A percentile compares a stretch with the other conserved stretches of the same genome.
These are phyloP conservation scores for Helicocarpus griseus DNA, from an alignment of 2,329 filamentous ascomycete species.

Conservation along the genomic window DNA sequence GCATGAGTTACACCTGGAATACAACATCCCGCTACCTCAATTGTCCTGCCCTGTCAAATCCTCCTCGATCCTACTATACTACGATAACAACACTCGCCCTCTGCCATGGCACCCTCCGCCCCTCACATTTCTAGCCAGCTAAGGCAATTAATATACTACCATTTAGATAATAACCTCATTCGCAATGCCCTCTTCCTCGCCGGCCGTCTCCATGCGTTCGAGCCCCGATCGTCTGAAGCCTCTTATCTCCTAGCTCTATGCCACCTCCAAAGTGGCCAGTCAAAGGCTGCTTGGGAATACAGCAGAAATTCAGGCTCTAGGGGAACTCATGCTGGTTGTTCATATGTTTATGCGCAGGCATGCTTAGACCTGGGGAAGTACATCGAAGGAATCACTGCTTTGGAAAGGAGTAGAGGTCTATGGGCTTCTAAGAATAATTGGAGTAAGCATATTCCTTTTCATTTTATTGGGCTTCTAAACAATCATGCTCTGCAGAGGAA, in stretches of 20 bases:
- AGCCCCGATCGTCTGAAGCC: slow-evolving; percentile 70
- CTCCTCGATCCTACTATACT: neutral
- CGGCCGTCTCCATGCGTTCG: slow-evolving; percentile 73
- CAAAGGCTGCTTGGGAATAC: slow-evolving; percentile 76
- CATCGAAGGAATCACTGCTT: slow-evolving; percentile 68
- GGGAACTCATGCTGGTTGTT: slow-evolving; percentile 71
- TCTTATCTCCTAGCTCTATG: slow-evolving; percentile 76
- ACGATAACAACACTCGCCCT: slow-evolving; percentile 4
- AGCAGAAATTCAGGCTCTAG: slow-evolving; percentile 62
- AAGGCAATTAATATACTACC: slow-evolving; percentile 57
- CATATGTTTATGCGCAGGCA: slow-evolving; percentile 84
- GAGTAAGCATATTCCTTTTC: slow-evolving; percentile 48
- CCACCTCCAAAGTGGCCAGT: slow-evolving; percentile 71
- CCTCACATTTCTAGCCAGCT: slow-evolving; percentile 50
- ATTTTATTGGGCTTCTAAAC: neutral
- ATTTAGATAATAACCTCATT: slow-evolving; percentile 80
- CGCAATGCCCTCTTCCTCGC: slow-evolving; percentile 92
- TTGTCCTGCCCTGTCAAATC: neutral
- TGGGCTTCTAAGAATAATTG: slow-evolving; percentile 70
- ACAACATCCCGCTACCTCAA: neutral
- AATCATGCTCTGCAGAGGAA: neutral
- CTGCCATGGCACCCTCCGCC: slow-evolving; percentile 46
- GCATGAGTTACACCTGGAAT: neutral
- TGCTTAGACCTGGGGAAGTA: slow-evolving; percentile 70
- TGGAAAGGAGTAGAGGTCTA: slow-evolving; percentile 69